A percentile compares a stretch with the other conserved stretches of the same genome.
Evolutionary conservation across 441 rosid genomes (phyloP).

Genomic region (Raphanus hybrid): DNA sequence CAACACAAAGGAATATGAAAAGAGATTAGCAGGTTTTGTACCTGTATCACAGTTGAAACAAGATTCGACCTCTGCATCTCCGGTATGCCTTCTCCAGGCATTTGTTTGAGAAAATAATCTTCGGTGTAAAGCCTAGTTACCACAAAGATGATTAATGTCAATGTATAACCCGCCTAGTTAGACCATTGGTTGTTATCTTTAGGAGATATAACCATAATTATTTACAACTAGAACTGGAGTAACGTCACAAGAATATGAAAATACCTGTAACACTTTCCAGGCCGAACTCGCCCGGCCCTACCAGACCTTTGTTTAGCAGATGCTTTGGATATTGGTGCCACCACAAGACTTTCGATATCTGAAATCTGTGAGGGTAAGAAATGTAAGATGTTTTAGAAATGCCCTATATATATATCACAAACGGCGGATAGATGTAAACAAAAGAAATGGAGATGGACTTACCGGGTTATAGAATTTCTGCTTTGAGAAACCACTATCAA

Average conservation of each 20-base stretch:
- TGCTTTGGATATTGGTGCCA: conserved; percentile 97
- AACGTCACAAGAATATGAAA: conserved; percentile 4
- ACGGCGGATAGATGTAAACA: background rate
- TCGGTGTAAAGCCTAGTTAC: conserved; percentile 83
- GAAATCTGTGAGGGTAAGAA: conserved; percentile 58
- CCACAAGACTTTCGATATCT: conserved; percentile 90
- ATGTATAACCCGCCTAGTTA: background rate
- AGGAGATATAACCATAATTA: background rate
- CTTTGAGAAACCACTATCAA: conserved; percentile 96
- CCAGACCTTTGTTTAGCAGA: conserved; percentile 99
- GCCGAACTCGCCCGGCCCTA: conserved; percentile 96
- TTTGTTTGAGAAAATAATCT: conserved; percentile 79
- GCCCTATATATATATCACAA: background rate
- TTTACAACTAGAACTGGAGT: background rate
- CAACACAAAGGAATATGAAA: conserved; percentile 5
- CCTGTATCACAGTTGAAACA: conserved; percentile 93
- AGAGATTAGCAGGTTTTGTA: conserved; percentile 36
- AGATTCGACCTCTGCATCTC: conserved; percentile 97
- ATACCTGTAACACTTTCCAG: conserved; percentile 99
- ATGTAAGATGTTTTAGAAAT: conserved; percentile 16
- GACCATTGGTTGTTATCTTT: background rate
- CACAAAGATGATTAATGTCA: conserved; percentile 21
- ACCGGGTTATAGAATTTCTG: conserved; percentile 96
- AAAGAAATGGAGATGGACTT: conserved; percentile 35
- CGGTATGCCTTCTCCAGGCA: conserved; percentile 87